Evolutionary conservation across 1,284 basidiomycete genomes (phyloP).

Genomic region (Austropuccinia psidii): DNA sequence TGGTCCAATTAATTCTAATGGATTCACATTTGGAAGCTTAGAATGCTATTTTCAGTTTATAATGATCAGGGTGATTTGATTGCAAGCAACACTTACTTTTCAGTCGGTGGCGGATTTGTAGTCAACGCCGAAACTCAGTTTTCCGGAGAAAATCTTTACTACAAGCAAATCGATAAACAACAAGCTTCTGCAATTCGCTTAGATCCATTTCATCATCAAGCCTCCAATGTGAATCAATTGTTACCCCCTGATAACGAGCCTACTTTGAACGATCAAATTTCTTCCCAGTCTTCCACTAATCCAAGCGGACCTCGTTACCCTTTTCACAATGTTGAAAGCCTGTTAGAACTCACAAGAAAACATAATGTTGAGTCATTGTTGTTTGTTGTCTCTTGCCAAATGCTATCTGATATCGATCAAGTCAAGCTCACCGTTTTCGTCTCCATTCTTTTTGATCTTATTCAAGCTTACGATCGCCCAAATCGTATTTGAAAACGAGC

Average conservation of each 20-base stretch:
- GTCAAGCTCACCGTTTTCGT: conserved; percentile 36
- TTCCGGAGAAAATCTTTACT: conserved; percentile 81
- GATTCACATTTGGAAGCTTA: conserved; percentile 60
- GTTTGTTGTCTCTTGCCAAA: background rate
- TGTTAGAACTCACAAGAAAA: conserved; percentile 67
- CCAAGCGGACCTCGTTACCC: conserved; percentile 62
- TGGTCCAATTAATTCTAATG: conserved; percentile 34
- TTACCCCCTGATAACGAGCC: conserved; percentile 48
- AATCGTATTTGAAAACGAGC: conserved; percentile 91
- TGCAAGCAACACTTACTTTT: conserved; percentile 89
- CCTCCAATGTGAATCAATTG: conserved; percentile 45
- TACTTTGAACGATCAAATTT: background rate
- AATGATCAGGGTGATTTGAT: conserved; percentile 70
- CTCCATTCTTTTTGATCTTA: conserved; percentile 32
- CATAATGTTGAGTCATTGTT: conserved; percentile 61
- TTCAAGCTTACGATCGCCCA: conserved; percentile 79
- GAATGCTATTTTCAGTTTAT: conserved; percentile 85
- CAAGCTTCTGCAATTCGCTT: conserved; percentile 69
- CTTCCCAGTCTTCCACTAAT: background rate
- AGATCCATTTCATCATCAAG: conserved; percentile 56
- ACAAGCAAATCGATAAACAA: conserved; percentile 83
- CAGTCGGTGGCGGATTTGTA: conserved; percentile 50
- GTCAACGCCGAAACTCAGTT: conserved; percentile 79
- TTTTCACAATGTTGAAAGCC: conserved; percentile 68
- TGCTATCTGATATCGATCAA: background rate